These are phyloP conservation scores for Eimeria tenella DNA, from an alignment of 169 alveolate genomes.

Conservation along the genomic window DNA sequence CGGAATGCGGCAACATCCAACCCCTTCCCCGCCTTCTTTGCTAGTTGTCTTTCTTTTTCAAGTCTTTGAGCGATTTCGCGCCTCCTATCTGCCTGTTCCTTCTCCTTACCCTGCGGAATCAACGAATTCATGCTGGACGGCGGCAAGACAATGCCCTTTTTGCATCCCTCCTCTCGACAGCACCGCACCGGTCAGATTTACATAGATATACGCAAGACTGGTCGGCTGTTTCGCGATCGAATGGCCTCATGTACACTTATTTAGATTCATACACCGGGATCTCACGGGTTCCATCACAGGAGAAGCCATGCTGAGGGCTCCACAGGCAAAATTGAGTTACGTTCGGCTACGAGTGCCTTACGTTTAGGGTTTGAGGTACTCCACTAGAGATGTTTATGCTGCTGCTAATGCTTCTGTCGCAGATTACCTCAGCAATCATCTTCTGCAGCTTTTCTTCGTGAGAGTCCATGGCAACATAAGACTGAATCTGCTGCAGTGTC, in stretches of 20 bases:
- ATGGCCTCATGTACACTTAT: too few species aligned
- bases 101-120: conserved; percentile 72
- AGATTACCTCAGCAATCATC: conserved; percentile 69
- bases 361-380: background rate
- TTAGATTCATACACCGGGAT: too few species aligned
- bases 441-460: conserved; percentile 89
- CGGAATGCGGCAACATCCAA: conserved; percentile 37
- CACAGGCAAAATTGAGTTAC: too few species aligned
- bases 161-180: background rate
- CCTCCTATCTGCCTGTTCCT: conserved; percentile 71
- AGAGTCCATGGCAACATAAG: conserved; percentile 94
- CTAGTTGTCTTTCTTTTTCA: conserved; percentile 64
- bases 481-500: conserved; percentile 90
- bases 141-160: background rate
- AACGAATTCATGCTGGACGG: background rate
- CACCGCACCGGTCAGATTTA: too few species aligned
- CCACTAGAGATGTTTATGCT: background rate
- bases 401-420: background rate
- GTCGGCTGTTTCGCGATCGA: too few species aligned
- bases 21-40: conserved; percentile 60
- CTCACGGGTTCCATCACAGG: too few species aligned
- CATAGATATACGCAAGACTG: too few species aligned
- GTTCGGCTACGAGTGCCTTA: too few species aligned
- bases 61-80: conserved; percentile 76
- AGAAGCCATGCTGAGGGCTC: too few species aligned